A percentile compares a stretch with the other conserved stretches of the same genome.
Evolutionary conservation across 305 asterid species (phyloP).

Genomic region (Fraxinus dipetala): DNA sequence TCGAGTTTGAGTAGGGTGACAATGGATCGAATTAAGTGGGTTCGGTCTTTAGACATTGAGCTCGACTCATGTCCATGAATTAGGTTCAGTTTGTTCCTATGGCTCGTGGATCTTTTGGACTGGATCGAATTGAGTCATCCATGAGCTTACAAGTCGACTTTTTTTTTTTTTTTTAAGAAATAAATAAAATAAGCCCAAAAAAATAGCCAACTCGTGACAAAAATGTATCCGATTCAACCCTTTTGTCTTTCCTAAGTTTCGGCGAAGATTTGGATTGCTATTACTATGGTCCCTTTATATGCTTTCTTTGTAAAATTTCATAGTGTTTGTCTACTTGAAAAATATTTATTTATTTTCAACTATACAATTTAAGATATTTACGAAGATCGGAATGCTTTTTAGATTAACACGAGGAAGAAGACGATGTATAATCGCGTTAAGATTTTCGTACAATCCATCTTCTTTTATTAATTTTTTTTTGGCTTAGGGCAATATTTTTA

Average conservation of each 20-base stretch:
- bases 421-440: too few species aligned
- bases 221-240: background rate
- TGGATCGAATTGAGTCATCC: background rate
- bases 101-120: background rate
- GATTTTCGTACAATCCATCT: background rate
- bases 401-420: too few species aligned
- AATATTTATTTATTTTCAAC: too few species aligned
- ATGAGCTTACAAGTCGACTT: background rate
- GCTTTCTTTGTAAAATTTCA: too few species aligned
- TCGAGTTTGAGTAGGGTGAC: background rate
- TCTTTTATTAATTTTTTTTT: background rate
- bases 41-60: background rate
- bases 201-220: background rate
- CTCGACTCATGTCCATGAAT: background rate
- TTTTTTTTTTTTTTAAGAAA: too few species aligned
- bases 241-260: background rate
- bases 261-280: background rate
- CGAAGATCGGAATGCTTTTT: background rate
- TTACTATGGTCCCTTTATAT: too few species aligned
- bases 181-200: too few species aligned
- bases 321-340: background rate
- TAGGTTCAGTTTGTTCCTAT: background rate
- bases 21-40: too few species aligned
- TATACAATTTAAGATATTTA: background rate
- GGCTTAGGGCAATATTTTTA: background rate